Evolutionary conservation across 164 flowering plant species (phyloP), one percentile per base, ranked within the genome.

Genomic region (Sextonia rubra): DNA sequence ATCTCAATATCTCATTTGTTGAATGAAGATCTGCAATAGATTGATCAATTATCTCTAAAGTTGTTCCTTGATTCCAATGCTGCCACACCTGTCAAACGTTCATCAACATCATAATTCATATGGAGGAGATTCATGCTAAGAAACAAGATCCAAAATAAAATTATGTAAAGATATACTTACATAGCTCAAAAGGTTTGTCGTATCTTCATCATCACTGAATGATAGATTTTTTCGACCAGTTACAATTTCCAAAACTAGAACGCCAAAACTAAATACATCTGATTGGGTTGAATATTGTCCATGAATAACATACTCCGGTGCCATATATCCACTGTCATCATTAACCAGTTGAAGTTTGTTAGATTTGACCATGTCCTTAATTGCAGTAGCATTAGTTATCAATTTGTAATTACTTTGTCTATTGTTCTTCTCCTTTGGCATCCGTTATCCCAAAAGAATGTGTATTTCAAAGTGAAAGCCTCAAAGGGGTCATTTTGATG

Each of bases 21-120:
- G 27, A 6, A 60, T 22, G 72, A 30, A 77, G 25, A 1, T 76
- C 77, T 0, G n/a, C n/a, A 18, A 81, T 7, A 12, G 66, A 9
- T 9, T 73, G 69, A 64, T 88, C 87, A 58, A 84, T 60, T 60
- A 88, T 7, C 9, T 88, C 84, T 63, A 79, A 25, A 0, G 65
- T 71, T 32, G 37, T 65, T 0, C 75, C 85, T 58, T 83, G 82
- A 4, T 26, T 77, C 86, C 87, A 88, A 11, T 80, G 56, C 15
- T 56, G 12, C 89, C 88, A 88, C 32, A 80, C 83, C 91, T 88
- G 82, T 44, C 7, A 29, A 56, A 37, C 56, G 3, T 2, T n/a
- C 25, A 52, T 64, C 44, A 58, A 5, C 49, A 58, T 27, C 3
- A 2, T 5, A 25, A 24, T 9, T 22, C 22, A 8, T 5, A 23